Evolutionary conservation across 1,139 yeast species (phyloP), one percentile per base, ranked within the genome.

Genomic region (Pichia sp.): DNA sequence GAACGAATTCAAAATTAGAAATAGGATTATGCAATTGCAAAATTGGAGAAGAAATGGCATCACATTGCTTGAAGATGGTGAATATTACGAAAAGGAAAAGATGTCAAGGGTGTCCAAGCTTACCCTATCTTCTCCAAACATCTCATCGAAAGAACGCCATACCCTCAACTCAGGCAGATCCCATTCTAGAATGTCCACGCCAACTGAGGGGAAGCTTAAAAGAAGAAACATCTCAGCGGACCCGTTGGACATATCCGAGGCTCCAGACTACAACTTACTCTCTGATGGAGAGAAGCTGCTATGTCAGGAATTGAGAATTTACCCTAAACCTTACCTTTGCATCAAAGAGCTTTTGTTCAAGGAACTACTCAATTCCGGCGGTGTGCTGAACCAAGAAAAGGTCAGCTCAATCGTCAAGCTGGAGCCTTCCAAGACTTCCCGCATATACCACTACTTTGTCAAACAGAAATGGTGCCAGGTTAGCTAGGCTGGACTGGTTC

Each of bases 301-400:
- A 47, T 95, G 99, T 72, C 79, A 92, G 5, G 88, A 85, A 50
- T 75, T 93, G 59, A 82, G 96, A 61, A 85, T 95, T 11, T 72
- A 87, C 58, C 99, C 99, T 11, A 93, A 93, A 68, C 96, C 98
- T 1, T 93, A 92, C 67, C 74, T 95, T 60, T 96, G 96, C 2
- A 89, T 93, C 61, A 93, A 93, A 67, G 96, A 90, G 67, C 85
- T 90, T n/a, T 72, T 93, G 56, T 90, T 93, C 76, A 81, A 95
- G 63, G 97, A 92, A 67, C 82, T 95, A 32, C 75, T 92, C 43
- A 83, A 89, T 61, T 85, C 88, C 47, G 95, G 95, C 48, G 98
- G 98, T 8, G 72, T 79, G 5, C 71, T 93, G 65, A 88, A 88
- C 72, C 86, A 87, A 72, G 86, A 88, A 66, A 86, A 87, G 47